Conservation (phyloP, 1,139 yeast genomes). For the Nakaseomyces glabratus region DNA sequence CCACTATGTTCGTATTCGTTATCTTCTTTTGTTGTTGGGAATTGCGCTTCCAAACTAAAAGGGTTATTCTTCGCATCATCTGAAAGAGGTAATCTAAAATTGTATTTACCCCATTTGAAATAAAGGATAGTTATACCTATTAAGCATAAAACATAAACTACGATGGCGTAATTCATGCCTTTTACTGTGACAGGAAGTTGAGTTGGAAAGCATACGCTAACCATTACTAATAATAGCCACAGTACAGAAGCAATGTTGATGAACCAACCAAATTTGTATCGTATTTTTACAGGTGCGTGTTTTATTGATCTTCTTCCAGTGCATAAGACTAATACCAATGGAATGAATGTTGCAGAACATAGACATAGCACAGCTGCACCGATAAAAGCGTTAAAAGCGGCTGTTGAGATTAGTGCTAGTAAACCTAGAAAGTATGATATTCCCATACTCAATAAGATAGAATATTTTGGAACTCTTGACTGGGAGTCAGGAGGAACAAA, state of each 20-base stretch:
- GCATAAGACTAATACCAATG: constrained; percentile 54
- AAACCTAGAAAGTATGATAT: constrained; percentile 55
- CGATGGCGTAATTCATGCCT: constrained; percentile 68
- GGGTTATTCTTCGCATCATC: constrained; percentile 29
- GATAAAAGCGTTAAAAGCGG: constrained; percentile 78
- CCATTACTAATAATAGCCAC: constrained; percentile 53
- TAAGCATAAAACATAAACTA: constrained; percentile 46
- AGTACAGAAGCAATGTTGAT: constrained; percentile 51
- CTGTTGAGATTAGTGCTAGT: constrained; percentile 57
- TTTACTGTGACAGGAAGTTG: constrained; percentile 52
- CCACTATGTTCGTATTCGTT: too few relatives aligned
- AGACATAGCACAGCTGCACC: constrained; percentile 79
- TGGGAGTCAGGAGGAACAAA: constrained; percentile 47
- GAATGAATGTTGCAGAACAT: constrained; percentile 70
- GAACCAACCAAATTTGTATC: constrained; percentile 52
- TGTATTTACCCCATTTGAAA: constrained; percentile 48
- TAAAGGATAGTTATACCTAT: constrained; percentile 44
- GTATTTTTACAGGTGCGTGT: constrained; percentile 64
- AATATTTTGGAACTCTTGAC: constrained; percentile 65
- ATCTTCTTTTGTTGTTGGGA: too few relatives aligned
- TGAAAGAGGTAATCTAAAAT: constrained; percentile 58
- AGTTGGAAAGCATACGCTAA: constrained; percentile 67
- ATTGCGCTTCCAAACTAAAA: too few relatives aligned
- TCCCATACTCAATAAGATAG: constrained; percentile 59
- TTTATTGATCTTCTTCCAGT: constrained; percentile 53